These are phyloP conservation scores for Rhododendron griersonianum DNA, from an alignment of 148 eudicot species.

Conservation along the genomic window DNA sequence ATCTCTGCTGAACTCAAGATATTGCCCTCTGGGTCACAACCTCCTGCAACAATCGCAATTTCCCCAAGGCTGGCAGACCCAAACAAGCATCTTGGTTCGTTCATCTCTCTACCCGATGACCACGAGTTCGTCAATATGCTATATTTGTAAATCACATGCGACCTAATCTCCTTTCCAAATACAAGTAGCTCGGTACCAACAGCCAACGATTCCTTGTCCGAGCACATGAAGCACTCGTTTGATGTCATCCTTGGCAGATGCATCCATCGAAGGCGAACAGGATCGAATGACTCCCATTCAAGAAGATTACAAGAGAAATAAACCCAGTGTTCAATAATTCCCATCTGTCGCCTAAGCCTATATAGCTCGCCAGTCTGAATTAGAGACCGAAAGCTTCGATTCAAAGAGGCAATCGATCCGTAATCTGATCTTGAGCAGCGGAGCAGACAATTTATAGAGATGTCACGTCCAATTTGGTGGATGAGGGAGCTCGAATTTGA, in stretches of 20 bases:
- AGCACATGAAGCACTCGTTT: conserved; percentile 22
- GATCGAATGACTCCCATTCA: conserved; percentile 26
- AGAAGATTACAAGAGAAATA: conserved; percentile 23
- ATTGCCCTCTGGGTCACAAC: conserved; percentile 23
- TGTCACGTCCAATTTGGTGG: conserved; percentile 15
- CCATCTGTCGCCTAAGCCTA: conserved; percentile 17
- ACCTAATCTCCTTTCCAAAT: conserved; percentile 19
- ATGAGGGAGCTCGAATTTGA: conserved; percentile 14
- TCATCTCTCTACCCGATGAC: conserved; percentile 17
- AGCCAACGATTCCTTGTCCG: conserved; percentile 24
- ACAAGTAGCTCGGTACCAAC: conserved; percentile 27
- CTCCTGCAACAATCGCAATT: conserved; percentile 21
- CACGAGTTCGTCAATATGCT: conserved; percentile 21
- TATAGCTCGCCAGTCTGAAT: conserved; percentile 22
- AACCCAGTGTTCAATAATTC: conserved; percentile 21
- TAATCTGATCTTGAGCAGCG: conserved; percentile 21
- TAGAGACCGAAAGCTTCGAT: conserved; percentile 12
- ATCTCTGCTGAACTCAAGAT: conserved; percentile 26
- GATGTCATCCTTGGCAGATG: conserved; percentile 19
- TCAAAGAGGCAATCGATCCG: conserved; percentile 19
- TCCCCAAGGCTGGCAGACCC: conserved; percentile 23
- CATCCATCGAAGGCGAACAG: conserved; percentile 18
- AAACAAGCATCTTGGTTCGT: conserved; percentile 20
- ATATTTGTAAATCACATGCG: conserved; percentile 17
- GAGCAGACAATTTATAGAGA: conserved; percentile 19